phyloP scores from a whole-genome alignment of 345 rosid genomes.

The Angophora floribunda region DNA sequence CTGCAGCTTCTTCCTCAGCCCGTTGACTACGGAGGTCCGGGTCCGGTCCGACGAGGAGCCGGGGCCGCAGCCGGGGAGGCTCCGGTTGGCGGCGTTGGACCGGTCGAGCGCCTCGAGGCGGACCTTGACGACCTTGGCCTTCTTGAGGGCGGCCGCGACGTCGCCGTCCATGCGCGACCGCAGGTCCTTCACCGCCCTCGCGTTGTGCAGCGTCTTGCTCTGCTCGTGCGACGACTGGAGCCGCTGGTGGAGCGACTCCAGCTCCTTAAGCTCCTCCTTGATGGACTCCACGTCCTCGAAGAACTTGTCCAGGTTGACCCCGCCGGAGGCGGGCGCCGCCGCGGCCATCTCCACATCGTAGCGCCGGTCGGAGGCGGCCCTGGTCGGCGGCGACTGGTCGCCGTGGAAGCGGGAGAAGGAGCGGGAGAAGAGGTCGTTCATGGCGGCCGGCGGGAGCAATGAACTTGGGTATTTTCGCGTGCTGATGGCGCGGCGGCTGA shows the following conservation, averaged over 20 bases:
- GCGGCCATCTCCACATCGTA: constrained; percentile 25
- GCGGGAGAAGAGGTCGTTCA: constrained; percentile 34
- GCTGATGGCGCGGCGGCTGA: neutral
- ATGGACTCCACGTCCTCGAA: constrained; percentile 72
- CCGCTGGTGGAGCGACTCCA: constrained; percentile 46
- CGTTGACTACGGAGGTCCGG: constrained; percentile 71
- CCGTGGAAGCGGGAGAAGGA: constrained; percentile 36
- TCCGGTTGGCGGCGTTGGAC: constrained; percentile 68
- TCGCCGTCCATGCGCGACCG: constrained; percentile 61
- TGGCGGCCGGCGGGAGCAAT: neutral
- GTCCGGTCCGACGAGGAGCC: constrained; percentile 77
- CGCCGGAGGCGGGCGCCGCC: constrained; percentile 8
- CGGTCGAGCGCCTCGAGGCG: constrained; percentile 74
- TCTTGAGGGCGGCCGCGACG: constrained; percentile 53
- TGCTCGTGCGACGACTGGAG: constrained; percentile 67
- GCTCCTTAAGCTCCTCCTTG: constrained; percentile 62
- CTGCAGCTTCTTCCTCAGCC: constrained; percentile 68
- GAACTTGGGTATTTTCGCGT: neutral
- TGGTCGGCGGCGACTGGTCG: constrained; percentile 7
- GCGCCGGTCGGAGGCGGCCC: neutral
- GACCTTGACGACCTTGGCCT: constrained; percentile 50
- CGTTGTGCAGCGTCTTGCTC: constrained; percentile 56
- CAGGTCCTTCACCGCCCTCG: constrained; percentile 53
- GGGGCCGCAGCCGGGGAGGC: constrained; percentile 71
- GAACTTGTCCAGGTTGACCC: constrained; percentile 65